Evolutionary conservation across 1,284 basidiomycete genomes (phyloP), one percentile per base, ranked within the genome.

Genomic region (Ustilago crameri): DNA sequence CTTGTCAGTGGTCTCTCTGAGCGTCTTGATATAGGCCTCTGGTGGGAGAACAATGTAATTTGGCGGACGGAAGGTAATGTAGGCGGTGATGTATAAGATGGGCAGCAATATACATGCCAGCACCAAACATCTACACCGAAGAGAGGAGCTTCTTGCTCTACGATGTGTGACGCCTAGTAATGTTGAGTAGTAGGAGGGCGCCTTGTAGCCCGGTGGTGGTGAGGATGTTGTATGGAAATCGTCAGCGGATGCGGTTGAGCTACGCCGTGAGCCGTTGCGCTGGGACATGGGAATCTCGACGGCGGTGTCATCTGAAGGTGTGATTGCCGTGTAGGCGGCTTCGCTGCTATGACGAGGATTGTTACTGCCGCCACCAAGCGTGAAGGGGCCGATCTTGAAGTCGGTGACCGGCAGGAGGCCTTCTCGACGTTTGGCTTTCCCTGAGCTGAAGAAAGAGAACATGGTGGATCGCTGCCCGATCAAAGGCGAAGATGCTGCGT

Each of bases 41-140:
- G 63, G 60, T 1, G 70, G 70, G 8, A 73, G 57, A 9, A 70
- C 47, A 37, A 73, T 60, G 46, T 67, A 69, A 48, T 68, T 65
- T 9, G 70, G 60, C 14, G 71, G 65, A 3, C 65, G 66, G 59
- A 69, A 68, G 26, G 63, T 51, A 50, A 65, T 59, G 55, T 59
- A 64, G 58, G 61, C 59, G 47, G 48, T 60, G 17, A 52, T 57
- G 43, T 73, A 65, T 20, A 69, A 22, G 52, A 48, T 35, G 5
- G 60, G 46, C 3, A 61, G 24, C 32, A 73, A n/a, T 34, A 60
- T 47, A 32, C 45, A 40, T 12, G 62, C 64, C 17, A 59, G 26
- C 7, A 47, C 30, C 20, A 60, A 41, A 45, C 63, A 41, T 45
- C 62, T 56, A 53, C 69, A 67, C 49, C 57, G 53, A 14, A 70